Conservation (phyloP, 768 basidiomycete genomes). For the Kwoniella sp. region DNA sequence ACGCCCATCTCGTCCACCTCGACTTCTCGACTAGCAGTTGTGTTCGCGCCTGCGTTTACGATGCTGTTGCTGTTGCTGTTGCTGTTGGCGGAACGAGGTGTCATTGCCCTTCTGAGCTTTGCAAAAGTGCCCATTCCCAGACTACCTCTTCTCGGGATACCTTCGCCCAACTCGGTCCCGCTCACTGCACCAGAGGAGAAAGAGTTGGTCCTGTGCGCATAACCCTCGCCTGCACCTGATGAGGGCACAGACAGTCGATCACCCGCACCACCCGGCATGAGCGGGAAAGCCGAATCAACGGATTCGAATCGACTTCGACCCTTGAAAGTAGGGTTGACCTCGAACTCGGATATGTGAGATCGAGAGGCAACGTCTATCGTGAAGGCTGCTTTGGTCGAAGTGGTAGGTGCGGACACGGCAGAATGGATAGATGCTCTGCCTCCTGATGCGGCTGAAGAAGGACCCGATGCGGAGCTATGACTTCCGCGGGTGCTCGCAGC, state of each 20-base stretch:
- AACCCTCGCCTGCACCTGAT: slow-evolving; percentile 9
- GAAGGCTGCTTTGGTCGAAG: slow-evolving; percentile 1
- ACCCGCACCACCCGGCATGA: slow-evolving; percentile 21
- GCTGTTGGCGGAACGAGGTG: background rate
- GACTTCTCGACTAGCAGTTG: background rate
- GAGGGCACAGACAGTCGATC: slow-evolving; percentile 13
- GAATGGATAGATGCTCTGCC: slow-evolving; percentile 10
- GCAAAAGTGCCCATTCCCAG: slow-evolving; percentile 26
- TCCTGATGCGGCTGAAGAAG: background rate
- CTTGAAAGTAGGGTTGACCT: slow-evolving; percentile 9
- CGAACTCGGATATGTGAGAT: slow-evolving; percentile 17
- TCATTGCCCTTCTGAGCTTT: slow-evolving; percentile 9
- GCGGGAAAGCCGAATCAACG: slow-evolving; percentile 32
- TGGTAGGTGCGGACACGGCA: slow-evolving; percentile 2
- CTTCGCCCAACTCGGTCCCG: slow-evolving; percentile 4
- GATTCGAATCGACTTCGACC: slow-evolving; percentile 34
- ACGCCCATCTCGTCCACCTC: slow-evolving; percentile 10
- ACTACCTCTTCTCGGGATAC: slow-evolving; percentile 24
- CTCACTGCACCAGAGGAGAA: background rate
- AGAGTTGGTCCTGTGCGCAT: slow-evolving; percentile 1
- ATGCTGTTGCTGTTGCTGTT: background rate
- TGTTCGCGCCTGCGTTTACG: too few species aligned
- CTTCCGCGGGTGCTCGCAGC: background rate
- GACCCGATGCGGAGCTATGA: background rate
- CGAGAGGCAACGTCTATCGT: slow-evolving; percentile 17